Base-by-base conservation (phyloP, 257 asterid genomes). In the Henckelia pumila region DNA sequence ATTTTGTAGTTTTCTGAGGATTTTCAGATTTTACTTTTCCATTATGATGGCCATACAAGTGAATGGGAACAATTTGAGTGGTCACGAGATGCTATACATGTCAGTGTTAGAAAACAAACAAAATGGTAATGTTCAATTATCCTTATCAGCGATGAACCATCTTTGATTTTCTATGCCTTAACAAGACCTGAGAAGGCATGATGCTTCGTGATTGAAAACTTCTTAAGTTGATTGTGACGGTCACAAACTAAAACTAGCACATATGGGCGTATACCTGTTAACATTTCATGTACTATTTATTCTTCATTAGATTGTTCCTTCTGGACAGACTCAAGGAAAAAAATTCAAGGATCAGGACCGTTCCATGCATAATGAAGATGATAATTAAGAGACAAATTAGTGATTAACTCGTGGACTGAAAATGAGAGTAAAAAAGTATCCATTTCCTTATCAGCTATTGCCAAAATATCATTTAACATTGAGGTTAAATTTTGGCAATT, bases 21-120 rank as follows among this genome's bases (percentile, higher is more conserved):
- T 73, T 90, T 86, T 70, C 85, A 87, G 67, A 78, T 90, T 56
- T 71, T 90, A 76, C 77, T 90, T 76, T 90, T 90, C 71, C 97
- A 90, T 73, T 82, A 82, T 64, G 84, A 82, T 65, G 84, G 73
- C 26, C 69, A 65, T 59, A 58, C 82, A 26, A 72, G 65, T 61
- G 79, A 77, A n/a, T 74, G 87, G 84, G 82, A 82, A 63, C 61
- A 72, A 59, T 88, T 82, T 76, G 92, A 88, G 63, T 90, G 97
- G 97, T 83, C 97, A 59, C 76, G 69, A 60, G 80, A 73, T 61
- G 95, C 91, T 57, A 69, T 90, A 69, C 97, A 90, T 70, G 72
- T 84, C 76, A 88, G 86, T 79, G 85, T 76, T 50, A 63, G 63
- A 33, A 79, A 72, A 71, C 97, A 90, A 76, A 81, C 95, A 60